Base-by-base conservation (phyloP, 352 stramenopile genomes). In the Phytophthora constricta region DNA sequence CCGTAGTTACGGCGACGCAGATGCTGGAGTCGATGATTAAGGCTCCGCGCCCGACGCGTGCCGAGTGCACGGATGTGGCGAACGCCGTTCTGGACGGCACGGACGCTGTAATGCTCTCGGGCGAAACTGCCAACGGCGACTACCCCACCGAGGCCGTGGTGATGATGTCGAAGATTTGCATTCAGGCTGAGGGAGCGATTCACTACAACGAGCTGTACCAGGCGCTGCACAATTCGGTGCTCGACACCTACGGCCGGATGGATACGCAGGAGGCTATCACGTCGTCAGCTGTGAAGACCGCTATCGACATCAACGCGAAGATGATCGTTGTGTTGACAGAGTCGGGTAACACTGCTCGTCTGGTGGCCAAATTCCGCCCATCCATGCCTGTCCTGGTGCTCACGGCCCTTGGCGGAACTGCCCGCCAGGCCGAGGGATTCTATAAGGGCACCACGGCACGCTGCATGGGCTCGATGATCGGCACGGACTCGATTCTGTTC, bases 1-100 rank as follows among this genome's bases (percentile, higher is more conserved):
- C 97, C 8, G 97, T 99, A 0, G 92, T 99, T 55, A 98, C 96
- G 13, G 97, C 97, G 34, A 99, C 97, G 43, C 97, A 99, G 76
- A 99, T 99, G 98, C 87, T 99, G n/a, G 97, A 99, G 77, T 98
- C 87, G 28, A 99, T 99, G 97, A 98, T 98, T 72, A 91, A 84
- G 61, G 98, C 98, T 64, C 97, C 97, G 33, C 88, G 97, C 28
- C 98, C 98, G 26, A 99, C 98, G 14, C 97, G 98, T 80, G 98
- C 98, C 25, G 98, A 99, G 74, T 99, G 95, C 77, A 98, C 97
- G 37, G 98, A 99, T 78, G 97, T 99, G 14, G 97, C 97, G 46
- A 99, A 99, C 79, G 97, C 98, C 43, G 97, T 99, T 37, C 83
- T 99, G 31, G 97, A 99, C 67, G 97, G 97, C 57, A 97, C 97